Percentiles rank a stretch among this genome's conserved stretches.
Conservation (phyloP, 1,284 basidiomycete genomes). For the Rhodofomes roseus region DNA sequence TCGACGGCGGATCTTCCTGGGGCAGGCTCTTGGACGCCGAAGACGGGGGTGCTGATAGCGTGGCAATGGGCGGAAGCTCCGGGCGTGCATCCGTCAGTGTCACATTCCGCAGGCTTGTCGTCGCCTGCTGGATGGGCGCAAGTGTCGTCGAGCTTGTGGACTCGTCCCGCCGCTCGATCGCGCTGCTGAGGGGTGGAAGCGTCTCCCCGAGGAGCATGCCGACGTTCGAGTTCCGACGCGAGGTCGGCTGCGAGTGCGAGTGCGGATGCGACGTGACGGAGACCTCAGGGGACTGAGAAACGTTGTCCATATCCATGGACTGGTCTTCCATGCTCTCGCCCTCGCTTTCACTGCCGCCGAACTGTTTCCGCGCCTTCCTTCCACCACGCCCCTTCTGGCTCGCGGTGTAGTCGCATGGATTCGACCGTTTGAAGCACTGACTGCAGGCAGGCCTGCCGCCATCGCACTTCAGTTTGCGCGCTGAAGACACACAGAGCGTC, state of each 20-base stretch:
- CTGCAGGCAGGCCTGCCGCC: conserved; percentile 74
- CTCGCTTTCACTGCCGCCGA: conserved; percentile 63
- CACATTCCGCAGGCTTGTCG: conserved; percentile 9
- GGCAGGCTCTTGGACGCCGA: conserved; percentile 1
- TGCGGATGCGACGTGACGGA: conserved; percentile 39
- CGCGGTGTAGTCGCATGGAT: conserved; percentile 76
- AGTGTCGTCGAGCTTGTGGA: conserved; percentile 16
- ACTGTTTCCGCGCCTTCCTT: conserved; percentile 46
- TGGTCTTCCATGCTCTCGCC: conserved; percentile 53
- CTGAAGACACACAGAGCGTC: conserved; percentile 32
- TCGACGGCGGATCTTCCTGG: conserved; percentile 16
- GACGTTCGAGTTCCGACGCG: conserved; percentile 59
- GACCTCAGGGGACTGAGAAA: conserved; percentile 63
- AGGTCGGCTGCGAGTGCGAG: conserved; percentile 43
- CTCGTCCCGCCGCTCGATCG: conserved; percentile 24
- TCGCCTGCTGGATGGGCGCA: conserved; percentile 22
- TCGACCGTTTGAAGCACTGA: conserved; percentile 72
- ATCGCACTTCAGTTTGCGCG: conserved; percentile 81
- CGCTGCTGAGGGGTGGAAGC: conserved; percentile 24
- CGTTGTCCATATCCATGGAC: conserved; percentile 36
- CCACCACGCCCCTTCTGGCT: conserved; percentile 65
- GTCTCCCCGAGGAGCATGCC: conserved; percentile 30
- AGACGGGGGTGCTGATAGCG: conserved; percentile 41
- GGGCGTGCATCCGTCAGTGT: conserved; percentile 21
- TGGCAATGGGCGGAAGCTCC: conserved; percentile 69